phyloP scores from a whole-genome alignment of 345 rosid genomes.

The Lepidium didymum region DNA sequence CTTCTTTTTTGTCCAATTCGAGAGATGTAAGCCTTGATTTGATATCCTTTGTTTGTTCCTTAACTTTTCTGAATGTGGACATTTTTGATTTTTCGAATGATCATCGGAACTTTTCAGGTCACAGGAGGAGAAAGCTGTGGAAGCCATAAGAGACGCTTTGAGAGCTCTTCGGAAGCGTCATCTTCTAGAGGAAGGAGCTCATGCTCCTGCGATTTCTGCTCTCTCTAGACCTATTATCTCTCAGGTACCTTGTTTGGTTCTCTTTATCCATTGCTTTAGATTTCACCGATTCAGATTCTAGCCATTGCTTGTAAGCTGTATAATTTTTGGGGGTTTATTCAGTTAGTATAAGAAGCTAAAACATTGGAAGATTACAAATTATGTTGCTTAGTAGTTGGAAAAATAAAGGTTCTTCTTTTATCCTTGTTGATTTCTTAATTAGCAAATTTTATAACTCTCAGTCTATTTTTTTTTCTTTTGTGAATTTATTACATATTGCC shows the following conservation, averaged over 20 bases:
- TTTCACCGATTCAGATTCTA: background rate
- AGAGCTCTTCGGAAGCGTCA: slow-evolving; percentile 79
- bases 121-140: slow-evolving; percentile 46
- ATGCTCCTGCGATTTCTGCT: slow-evolving; percentile 71
- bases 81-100: background rate
- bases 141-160: slow-evolving; percentile 75
- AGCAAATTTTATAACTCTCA: too few species aligned
- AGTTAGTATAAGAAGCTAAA: background rate
- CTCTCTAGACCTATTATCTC: slow-evolving; percentile 72
- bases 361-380: background rate
- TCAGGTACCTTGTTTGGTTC: slow-evolving; percentile 40
- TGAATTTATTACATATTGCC: too few species aligned
- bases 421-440: background rate
- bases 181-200: slow-evolving; percentile 89
- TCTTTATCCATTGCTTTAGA: background rate
- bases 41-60: background rate
- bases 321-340: background rate
- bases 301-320: background rate
- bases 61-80: background rate
- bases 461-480: too few species aligned
- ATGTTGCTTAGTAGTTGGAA: background rate
- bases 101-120: slow-evolving; percentile 36
- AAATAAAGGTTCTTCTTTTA: background rate
- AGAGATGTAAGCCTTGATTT: background rate
- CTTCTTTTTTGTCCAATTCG: background rate